Conservation (phyloP, 106 monocot species). For the Alisma plantagoaquatica region DNA sequence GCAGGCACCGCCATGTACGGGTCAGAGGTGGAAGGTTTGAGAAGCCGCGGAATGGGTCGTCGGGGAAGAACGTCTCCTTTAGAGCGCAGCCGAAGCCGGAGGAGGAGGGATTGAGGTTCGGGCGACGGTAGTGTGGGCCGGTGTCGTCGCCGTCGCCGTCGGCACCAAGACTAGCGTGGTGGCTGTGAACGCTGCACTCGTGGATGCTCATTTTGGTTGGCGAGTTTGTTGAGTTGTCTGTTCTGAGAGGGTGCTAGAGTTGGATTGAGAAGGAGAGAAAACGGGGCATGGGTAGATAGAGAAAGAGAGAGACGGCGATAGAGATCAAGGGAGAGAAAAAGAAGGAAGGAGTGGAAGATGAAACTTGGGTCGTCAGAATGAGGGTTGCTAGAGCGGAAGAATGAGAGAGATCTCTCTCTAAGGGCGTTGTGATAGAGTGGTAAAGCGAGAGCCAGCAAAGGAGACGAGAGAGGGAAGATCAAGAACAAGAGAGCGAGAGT, state of each 20-base stretch:
- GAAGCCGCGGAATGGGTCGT: slow-evolving; percentile 61
- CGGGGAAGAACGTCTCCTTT: slow-evolving; percentile 89
- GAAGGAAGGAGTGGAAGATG: neutral
- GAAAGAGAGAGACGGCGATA: no score
- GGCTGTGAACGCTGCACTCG: neutral
- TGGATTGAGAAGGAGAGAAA: no score
- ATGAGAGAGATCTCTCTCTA: no score
- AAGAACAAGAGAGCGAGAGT: no score
- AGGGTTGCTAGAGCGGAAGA: no score
- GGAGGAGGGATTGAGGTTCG: slow-evolving; percentile 14
- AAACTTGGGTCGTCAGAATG: neutral
- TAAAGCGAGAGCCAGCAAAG: no score
- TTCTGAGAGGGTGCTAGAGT: neutral
- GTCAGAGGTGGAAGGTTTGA: slow-evolving; percentile 8
- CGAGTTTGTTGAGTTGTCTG: neutral
- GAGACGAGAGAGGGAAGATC: no score
- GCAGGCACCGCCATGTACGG: slow-evolving; percentile 21
- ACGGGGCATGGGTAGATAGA: no score
- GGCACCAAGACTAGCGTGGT: neutral
- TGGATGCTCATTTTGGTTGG: neutral
- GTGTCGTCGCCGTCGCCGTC: neutral
- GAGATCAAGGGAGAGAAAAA: no score
- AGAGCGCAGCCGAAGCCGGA: slow-evolving; percentile 11
- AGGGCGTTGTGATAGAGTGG: no score
- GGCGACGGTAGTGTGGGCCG: neutral